A percentile compares a stretch with the other conserved stretches of the same genome.
Evolutionary conservation across 163 green algal species (phyloP).

Genomic region (Chlorella variabilis): DNA sequence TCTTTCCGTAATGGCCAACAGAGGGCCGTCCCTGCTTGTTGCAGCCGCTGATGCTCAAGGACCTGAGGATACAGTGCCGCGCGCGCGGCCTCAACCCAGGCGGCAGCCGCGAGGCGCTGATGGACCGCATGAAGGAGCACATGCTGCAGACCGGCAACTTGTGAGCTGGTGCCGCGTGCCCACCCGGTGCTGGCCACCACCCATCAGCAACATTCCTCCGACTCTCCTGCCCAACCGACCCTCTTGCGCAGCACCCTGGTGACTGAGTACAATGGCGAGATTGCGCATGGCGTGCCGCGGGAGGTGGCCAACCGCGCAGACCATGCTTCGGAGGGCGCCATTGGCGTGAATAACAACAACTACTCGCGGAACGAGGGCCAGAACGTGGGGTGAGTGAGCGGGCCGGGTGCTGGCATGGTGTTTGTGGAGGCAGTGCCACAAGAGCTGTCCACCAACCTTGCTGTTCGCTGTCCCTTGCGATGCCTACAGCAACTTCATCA

Average conservation of each 20-base stretch:
- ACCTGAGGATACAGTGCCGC: slow-evolving; percentile 80
- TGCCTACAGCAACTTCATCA: slow-evolving; percentile 74
- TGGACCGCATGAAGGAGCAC: slow-evolving; percentile 74
- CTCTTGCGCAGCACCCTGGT: slow-evolving; percentile 17
- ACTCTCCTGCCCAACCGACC: not conserved
- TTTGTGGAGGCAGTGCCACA: no score
- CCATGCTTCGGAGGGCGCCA: not conserved
- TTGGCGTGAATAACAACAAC: slow-evolving; percentile 70
- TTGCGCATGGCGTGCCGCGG: not conserved
- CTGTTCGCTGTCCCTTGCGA: no score
- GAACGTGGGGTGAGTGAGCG: slow-evolving; percentile 69
- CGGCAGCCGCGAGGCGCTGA: slow-evolving; percentile 72
- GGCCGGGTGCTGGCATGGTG: no score
- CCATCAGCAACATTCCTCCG: no score
- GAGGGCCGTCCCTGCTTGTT: slow-evolving; percentile 28
- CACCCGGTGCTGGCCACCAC: no score
- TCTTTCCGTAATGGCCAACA: no score
- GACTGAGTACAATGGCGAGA: slow-evolving; percentile 34
- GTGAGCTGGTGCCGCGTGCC: slow-evolving; percentile 36
- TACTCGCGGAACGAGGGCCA: slow-evolving; percentile 80
- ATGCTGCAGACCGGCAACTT: slow-evolving; percentile 71
- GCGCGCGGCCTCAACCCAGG: slow-evolving; percentile 69
- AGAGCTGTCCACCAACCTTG: no score
- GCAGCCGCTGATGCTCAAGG: slow-evolving; percentile 74
- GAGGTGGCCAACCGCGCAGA: not conserved